A percentile compares a stretch with the other conserved stretches of the same genome.
Evolutionary conservation across 441 rosid genomes (phyloP).

Genomic region (Breynia disticha): DNA sequence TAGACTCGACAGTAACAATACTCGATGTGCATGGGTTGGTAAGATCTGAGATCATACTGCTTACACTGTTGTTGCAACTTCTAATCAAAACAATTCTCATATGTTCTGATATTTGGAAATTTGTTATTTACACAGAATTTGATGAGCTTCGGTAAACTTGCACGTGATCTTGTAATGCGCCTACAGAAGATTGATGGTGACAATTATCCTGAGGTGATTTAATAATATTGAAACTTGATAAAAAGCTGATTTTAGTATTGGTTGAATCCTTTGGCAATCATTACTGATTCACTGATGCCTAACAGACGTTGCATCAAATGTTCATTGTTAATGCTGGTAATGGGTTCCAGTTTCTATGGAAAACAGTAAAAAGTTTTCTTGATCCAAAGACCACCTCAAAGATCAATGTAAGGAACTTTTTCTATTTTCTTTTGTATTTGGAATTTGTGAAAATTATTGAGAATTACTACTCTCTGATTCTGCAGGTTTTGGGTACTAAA

Average conservation of each 20-base stretch:
- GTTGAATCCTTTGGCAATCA: constrained; percentile 8
- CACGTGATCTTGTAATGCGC: constrained; percentile 81
- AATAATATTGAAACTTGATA: constrained; percentile 2
- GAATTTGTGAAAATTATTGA: constrained; percentile 11
- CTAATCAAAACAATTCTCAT: not conserved
- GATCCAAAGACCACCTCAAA: constrained; percentile 89
- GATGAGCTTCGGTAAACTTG: constrained; percentile 73
- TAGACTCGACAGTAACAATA: constrained; percentile 62
- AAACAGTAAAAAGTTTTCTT: constrained; percentile 71
- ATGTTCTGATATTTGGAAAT: constrained; percentile 8
- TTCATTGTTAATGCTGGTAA: constrained; percentile 83
- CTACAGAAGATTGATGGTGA: constrained; percentile 94
- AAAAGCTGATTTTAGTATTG: constrained; percentile 4
- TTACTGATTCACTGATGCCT: constrained; percentile 14
- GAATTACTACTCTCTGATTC: constrained; percentile 18
- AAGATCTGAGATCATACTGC: constrained; percentile 10
- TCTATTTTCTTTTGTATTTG: constrained; percentile 1
- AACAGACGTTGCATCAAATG: constrained; percentile 91
- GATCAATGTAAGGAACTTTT: constrained; percentile 51
- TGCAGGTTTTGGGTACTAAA: constrained; percentile 74
- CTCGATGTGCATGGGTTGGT: constrained; percentile 90
- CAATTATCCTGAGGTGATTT: constrained; percentile 91
- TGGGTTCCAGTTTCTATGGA: constrained; percentile 82
- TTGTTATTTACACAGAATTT: constrained; percentile 48
- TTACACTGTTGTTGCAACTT: not conserved